Evolutionary conservation across 2,329 filamentous ascomycete genomes (phyloP).

Genomic region (Aspergillus versicolor): DNA sequence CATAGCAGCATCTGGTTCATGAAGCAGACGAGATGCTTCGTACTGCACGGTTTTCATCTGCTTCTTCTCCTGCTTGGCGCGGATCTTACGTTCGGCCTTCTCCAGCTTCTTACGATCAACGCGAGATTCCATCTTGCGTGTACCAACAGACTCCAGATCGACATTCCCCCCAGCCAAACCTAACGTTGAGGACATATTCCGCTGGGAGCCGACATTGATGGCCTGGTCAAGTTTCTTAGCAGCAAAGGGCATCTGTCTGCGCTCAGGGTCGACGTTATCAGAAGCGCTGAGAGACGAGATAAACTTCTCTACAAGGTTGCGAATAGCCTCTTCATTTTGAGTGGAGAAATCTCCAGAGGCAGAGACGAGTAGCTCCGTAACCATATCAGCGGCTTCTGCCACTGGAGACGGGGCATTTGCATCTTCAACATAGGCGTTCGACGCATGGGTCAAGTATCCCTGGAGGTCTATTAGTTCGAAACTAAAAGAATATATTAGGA

Average conservation of each 20-base stretch:
- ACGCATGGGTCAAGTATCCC: conserved; percentile 92
- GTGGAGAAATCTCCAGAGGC: conserved; percentile 80
- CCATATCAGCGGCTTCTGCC: conserved; percentile 75
- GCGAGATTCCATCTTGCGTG: conserved; percentile 92
- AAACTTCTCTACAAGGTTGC: conserved; percentile 84
- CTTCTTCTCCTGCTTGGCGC: conserved; percentile 98
- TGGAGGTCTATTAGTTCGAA: conserved; percentile 20
- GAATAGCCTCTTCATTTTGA: conserved; percentile 73
- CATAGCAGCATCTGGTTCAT: conserved; percentile 77
- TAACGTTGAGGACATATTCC: conserved; percentile 94
- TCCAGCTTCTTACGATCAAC: conserved; percentile 99
- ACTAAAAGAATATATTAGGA: background rate
- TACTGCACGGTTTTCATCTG: conserved; percentile 98
- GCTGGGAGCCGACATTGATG: conserved; percentile 88
- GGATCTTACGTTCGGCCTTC: conserved; percentile 96
- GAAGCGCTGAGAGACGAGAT: conserved; percentile 75
- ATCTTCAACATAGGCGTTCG: conserved; percentile 75
- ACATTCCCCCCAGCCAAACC: conserved; percentile 81
- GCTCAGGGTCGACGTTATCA: conserved; percentile 67
- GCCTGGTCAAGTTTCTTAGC: conserved; percentile 89
- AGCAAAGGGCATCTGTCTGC: conserved; percentile 68
- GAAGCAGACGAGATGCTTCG: conserved; percentile 85
- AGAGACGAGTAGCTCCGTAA: conserved; percentile 87
- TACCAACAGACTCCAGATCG: conserved; percentile 90
- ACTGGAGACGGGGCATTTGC: conserved; percentile 70